Evolutionary conservation across 176 grass and related monocot species (phyloP).

Genomic region (Neostapfia colusana): DNA sequence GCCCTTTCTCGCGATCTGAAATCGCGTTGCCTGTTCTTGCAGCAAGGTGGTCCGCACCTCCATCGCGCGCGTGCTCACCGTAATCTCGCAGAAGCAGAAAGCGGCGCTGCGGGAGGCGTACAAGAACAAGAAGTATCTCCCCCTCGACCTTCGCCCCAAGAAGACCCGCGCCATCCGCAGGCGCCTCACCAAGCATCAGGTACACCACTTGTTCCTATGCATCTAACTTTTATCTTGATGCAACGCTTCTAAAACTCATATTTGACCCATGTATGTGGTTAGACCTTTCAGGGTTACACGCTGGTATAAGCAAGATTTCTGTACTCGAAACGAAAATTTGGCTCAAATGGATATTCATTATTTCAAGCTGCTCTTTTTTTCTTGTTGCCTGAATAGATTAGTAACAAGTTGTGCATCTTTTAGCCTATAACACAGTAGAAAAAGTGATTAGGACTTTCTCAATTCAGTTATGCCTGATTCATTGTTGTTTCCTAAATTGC

Average conservation of each 20-base stretch:
- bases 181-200: slow-evolving; percentile 82
- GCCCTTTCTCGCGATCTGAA: background rate
- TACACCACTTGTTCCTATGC: too few species aligned
- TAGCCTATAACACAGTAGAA: background rate
- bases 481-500: background rate
- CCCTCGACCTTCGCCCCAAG: slow-evolving; percentile 75
- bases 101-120: slow-evolving; percentile 64
- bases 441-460: background rate
- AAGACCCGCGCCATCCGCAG: slow-evolving; percentile 50
- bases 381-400: background rate
- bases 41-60: slow-evolving; percentile 79
- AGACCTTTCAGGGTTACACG: background rate
- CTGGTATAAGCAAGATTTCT: background rate
- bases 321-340: background rate
- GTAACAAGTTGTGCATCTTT: background rate
- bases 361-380: background rate
- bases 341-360: background rate
- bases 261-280: background rate
- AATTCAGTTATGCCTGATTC: background rate
- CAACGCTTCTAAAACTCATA: background rate
- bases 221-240: too few species aligned
- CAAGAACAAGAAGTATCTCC: slow-evolving; percentile 58
- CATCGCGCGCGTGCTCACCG: slow-evolving; percentile 37
- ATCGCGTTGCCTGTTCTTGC: background rate
- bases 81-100: slow-evolving; percentile 85